Percentiles rank a stretch among this genome's conserved stretches.
Evolutionary conservation across 1,284 basidiomycete genomes (phyloP).

Genomic region (Amylostereum areolatum): DNA sequence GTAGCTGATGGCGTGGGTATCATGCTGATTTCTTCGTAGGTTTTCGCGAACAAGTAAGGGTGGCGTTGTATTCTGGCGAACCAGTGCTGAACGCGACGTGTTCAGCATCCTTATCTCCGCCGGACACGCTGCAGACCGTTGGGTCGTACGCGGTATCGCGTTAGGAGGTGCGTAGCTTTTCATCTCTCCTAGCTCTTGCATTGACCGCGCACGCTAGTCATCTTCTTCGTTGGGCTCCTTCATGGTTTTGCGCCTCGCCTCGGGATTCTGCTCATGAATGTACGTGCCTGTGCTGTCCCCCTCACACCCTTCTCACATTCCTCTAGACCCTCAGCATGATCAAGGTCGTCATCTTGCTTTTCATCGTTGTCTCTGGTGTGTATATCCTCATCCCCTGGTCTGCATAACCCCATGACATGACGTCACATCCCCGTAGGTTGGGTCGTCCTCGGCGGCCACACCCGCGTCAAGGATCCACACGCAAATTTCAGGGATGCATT

Average conservation of each 20-base stretch:
- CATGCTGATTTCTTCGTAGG: slow-evolving; percentile 17
- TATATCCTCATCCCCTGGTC: slow-evolving; percentile 17
- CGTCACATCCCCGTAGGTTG: neutral
- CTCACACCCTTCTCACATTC: too few species aligned
- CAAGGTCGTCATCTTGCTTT: slow-evolving; percentile 54
- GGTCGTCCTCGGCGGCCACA: slow-evolving; percentile 6
- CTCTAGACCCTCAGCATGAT: slow-evolving; percentile 50
- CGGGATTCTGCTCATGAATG: slow-evolving; percentile 59
- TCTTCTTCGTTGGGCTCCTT: slow-evolving; percentile 50
- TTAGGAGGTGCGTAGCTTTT: slow-evolving; percentile 35
- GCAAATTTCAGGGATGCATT: slow-evolving; percentile 47
- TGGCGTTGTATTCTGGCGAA: slow-evolving; percentile 24
- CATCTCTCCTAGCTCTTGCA: neutral
- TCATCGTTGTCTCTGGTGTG: slow-evolving; percentile 50
- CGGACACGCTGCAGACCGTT: slow-evolving; percentile 32
- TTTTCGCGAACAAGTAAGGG: slow-evolving; percentile 29
- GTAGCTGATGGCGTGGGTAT: slow-evolving; percentile 46
- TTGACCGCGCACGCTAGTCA: slow-evolving; percentile 22
- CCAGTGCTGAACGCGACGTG: slow-evolving; percentile 46
- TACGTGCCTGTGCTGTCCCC: too few species aligned
- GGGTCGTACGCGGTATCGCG: slow-evolving; percentile 53
- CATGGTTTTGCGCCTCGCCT: slow-evolving; percentile 51
- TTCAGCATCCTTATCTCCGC: slow-evolving; percentile 48
- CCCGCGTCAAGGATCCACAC: slow-evolving; percentile 24
- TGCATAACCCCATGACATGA: too few species aligned